Base-by-base conservation (phyloP, 192 early-diverging fungal genomes). In the Allomyces macrogynus region DNA sequence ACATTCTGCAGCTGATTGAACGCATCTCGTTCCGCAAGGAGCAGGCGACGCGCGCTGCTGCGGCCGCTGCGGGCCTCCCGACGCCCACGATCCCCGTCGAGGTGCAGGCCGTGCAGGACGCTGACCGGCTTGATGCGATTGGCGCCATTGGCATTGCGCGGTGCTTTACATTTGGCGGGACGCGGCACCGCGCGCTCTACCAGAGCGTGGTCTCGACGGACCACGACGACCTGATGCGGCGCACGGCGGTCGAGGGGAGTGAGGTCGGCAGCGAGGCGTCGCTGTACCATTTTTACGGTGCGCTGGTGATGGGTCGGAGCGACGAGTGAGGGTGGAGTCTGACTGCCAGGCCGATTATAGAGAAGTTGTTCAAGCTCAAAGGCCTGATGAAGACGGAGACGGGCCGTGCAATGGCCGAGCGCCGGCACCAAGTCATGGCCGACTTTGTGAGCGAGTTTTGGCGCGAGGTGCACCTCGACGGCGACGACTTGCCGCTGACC, bases 91-190 rank as follows among this genome's bases (percentile, higher is more conserved):
- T 22, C 18, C 54, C 43, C 7, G 16, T 54, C 43, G 71, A 73
- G 60, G 16, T 63, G 4, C 23, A 18, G 18, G 61, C 25, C 5
- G 61, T 73, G 23, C 68, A 67, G 44, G 71, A 73, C 32, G 71
- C 71, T 10, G 71, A 73, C 64, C 32, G 60, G 7, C 44, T 73
- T 20, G 71, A 73, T 44, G 71, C 71, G 8, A 73, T 73, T 49
- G 71, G 71, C 7, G 71, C 71, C 1, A 67, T 73, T 20, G 71
- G 71, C 20, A 73, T 73, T 24, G 71, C 68, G 24, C 64, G 71
- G 10, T 62, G 43, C 62, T 73, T 73, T 54, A 32, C 68, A 1
- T 73, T 71, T 57, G 71, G 71, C 18, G 71, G 68, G 14, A 43
- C 68, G 10, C 57, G 61, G 4, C 62, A 22, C 18, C 61, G 62